Evolutionary conservation across 1,139 yeast genomes (phyloP), one percentile per base, ranked within the genome.

Genomic region (Saccharomycopsis phalli): DNA sequence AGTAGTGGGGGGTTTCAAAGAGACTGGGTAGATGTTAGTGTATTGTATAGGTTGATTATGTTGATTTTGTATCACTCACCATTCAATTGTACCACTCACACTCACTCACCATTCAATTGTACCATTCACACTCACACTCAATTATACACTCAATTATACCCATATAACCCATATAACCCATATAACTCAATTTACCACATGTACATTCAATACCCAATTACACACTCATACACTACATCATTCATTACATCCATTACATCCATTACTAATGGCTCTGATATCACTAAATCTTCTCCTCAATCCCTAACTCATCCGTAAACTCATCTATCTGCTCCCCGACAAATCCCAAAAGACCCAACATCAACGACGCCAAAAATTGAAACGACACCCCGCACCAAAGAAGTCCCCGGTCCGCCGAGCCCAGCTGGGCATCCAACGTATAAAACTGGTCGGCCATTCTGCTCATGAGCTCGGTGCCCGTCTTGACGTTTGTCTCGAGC

Each of bases 401-500:
- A 17, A 45, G 23, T 2, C 44, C 48, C 3, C 40, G 20, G 10
- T 40, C 41, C 7, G 36, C 36, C 3, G 4, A 16, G 3, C 46
- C 46, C 16, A 41, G 14, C 4, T 13, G 19, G 5, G 48, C 46
- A 2, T 17, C 10, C 27, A 45, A 35, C 4, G 37, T 22, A 28
- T 36, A 45, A 33, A 39, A 43, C 16, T 17, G 18, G 28, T 45
- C 46, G 4, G 42, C 32, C 48, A 45, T 42, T 32, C 40, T 34
- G 30, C 37, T 42, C 44, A 45, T 39, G 17, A 45, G 28, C 11
- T 26, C 34, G 10, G 17, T 37, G 2, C 47, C 48, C 2, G 48
- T 45, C 16, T 40, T 39, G 10, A 40, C 37, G 14, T 45, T 45
- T 5, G 48, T 45, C 30, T 45, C 45, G 17, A 42, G 22, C 48